Evolutionary conservation across 352 stramenopile species (phyloP).

Genomic region (Peronospora belbahrii): DNA sequence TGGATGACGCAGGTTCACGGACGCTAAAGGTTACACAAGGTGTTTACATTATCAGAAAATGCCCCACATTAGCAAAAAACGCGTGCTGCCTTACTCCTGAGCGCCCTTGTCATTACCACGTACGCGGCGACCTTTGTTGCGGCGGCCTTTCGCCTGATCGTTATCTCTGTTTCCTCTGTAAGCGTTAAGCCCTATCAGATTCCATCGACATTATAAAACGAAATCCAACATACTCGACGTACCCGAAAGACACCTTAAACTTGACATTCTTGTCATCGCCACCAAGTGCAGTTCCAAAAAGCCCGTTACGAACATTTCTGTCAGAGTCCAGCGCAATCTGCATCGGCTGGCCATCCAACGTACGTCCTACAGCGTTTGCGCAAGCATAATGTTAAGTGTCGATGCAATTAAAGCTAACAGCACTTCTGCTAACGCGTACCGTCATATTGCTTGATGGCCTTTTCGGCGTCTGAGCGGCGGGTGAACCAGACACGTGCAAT

Average conservation of each 20-base stretch:
- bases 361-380: conserved; percentile 36
- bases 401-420: background rate
- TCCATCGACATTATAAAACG: background rate
- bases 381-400: background rate
- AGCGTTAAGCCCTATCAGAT: background rate
- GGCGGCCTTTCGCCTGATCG: conserved; percentile 33
- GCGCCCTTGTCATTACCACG: conserved; percentile 21
- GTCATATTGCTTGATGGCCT: conserved; percentile 80
- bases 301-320: conserved; percentile 66
- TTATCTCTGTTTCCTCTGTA: conserved; percentile 26
- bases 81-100: conserved; percentile 9
- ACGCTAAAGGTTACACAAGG: conserved; percentile 7
- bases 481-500: conserved; percentile 73
- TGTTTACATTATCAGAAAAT: background rate
- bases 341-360: conserved; percentile 67
- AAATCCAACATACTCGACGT: conserved; percentile 2
- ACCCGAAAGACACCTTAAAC: conserved; percentile 80
- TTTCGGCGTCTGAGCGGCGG: conserved; percentile 58
- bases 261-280: conserved; percentile 57
- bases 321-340: conserved; percentile 60
- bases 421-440: conserved; percentile 20
- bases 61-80: background rate
- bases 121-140: conserved; percentile 38
- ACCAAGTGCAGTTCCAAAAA: conserved; percentile 66
- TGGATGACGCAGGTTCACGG: conserved; percentile 32